Conservation (phyloP, 768 basidiomycete genomes). For the Tylopilus vinaceipallidus region DNA sequence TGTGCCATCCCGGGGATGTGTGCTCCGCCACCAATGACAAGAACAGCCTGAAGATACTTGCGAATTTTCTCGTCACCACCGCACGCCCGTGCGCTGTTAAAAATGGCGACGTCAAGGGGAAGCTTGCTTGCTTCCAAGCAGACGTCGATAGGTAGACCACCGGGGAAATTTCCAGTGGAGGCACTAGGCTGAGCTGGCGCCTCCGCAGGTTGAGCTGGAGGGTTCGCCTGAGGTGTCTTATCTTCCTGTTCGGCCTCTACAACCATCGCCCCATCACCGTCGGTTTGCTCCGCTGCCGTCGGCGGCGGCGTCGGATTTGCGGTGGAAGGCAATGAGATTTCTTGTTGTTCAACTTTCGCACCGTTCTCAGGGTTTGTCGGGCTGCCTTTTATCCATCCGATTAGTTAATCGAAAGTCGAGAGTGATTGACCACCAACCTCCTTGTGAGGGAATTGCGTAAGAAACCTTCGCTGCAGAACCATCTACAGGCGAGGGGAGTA, state of each 20-base stretch:
- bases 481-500: slow-evolving; percentile 43
- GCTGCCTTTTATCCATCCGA: slow-evolving; percentile 16
- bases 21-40: slow-evolving; percentile 85
- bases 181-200: slow-evolving; percentile 17
- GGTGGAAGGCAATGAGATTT: slow-evolving; percentile 32
- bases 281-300: slow-evolving; percentile 15
- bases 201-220: slow-evolving; percentile 24
- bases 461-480: slow-evolving; percentile 24
- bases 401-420: not conserved
- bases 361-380: slow-evolving; percentile 25
- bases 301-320: slow-evolving; percentile 34
- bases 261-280: slow-evolving; percentile 38
- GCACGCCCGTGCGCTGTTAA: slow-evolving; percentile 85
- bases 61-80: slow-evolving; percentile 88
- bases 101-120: slow-evolving; percentile 89
- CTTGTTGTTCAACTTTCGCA: slow-evolving; percentile 35
- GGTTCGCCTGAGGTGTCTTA: slow-evolving; percentile 30
- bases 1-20: slow-evolving; percentile 80
- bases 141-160: slow-evolving; percentile 67
- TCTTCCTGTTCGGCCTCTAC: slow-evolving; percentile 48
- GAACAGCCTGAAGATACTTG: slow-evolving; percentile 83
- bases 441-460: slow-evolving; percentile 23
- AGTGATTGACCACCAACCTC: slow-evolving; percentile 18
- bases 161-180: slow-evolving; percentile 34
- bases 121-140: slow-evolving; percentile 84